phyloP scores from a whole-genome alignment of 257 asterid genomes.

The Fraxinus quadrangulata region DNA sequence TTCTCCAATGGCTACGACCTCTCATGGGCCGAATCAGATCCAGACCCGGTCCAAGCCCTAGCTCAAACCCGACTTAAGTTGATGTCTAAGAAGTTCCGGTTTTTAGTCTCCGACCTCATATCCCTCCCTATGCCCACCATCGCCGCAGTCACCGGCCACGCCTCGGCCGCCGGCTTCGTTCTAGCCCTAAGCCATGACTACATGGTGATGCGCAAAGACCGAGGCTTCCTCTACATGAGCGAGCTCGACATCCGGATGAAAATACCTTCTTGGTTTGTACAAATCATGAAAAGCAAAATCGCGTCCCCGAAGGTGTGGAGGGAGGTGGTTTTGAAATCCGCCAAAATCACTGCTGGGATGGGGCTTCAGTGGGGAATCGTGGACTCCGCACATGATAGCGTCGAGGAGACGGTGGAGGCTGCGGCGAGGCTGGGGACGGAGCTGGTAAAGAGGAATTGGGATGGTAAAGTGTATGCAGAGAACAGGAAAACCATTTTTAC shows the following conservation, averaged over 20 bases:
- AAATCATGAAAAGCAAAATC: constrained; percentile 39
- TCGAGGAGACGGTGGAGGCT: constrained; percentile 53
- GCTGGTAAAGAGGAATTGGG: constrained; percentile 52
- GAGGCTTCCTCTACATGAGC: constrained; percentile 63
- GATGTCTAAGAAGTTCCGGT: constrained; percentile 53
- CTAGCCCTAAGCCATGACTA: constrained; percentile 64
- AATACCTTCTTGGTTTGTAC: constrained; percentile 55
- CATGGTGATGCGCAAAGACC: constrained; percentile 53
- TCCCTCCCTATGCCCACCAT: constrained; percentile 75
- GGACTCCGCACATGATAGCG: constrained; percentile 46
- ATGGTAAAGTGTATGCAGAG: constrained; percentile 45
- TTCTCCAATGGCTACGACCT: constrained; percentile 82
- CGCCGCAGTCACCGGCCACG: constrained; percentile 70
- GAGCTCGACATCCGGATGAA: constrained; percentile 51
- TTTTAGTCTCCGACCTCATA: constrained; percentile 51
- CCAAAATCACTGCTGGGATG: constrained; percentile 43
- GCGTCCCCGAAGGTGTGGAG: constrained; percentile 47
- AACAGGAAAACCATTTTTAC: constrained; percentile 41
- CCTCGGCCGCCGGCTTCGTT: constrained; percentile 55
- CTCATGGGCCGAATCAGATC: constrained; percentile 47
- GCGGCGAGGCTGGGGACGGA: constrained; percentile 51
- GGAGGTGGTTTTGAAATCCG: constrained; percentile 48
- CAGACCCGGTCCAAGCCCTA: constrained; percentile 15
- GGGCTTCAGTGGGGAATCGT: constrained; percentile 60
- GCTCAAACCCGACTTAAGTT: constrained; percentile 17